Base-by-base conservation (phyloP, 2,329 filamentous ascomycete genomes). In the Rhinocladiella similis region DNA sequence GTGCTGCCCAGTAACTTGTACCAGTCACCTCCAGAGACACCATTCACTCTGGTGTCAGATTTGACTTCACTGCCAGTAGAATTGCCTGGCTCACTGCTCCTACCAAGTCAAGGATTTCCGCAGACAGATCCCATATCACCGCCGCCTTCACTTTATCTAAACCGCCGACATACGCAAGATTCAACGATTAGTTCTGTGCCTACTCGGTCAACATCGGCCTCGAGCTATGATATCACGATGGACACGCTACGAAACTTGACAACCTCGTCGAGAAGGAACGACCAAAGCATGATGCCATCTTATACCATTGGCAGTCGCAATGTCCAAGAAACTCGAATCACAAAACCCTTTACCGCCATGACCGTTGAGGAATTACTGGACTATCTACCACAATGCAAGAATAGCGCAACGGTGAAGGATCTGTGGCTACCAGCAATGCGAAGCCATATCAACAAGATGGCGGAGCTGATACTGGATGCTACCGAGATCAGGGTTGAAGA, bases 341-440 rank as follows among this genome's bases (percentile, higher is more conserved):
- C 56, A 13, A 56, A 50, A 39, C 61, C 59, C 4, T 55, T 63
- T 10, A 47, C 53, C 22, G 54, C 55, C 25, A 63, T 63, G 61
- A 46, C 47, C 16, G 49, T 60, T 18, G 61, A 63, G 41, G 61
- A 62, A 16, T 35, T 63, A 19, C 53, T 63, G 9, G 52, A 54
- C 18, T 55, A 29, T 27, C 43, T 63, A 10, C 52, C 56, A 14
- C 25, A 50, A 18, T 58, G 53, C 29, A 53, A 52, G 29, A 53
- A 52, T 38, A 27, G 16, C 16, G 27, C 38, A 16, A 52, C 47
- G 12, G 45, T 62, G 14, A 27, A 50, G 9, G 47, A 53, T n/a
- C n/a, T 56, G 3, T 63, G 61, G 61, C 35, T 63, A 13, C 61
- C 61, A 13, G 59, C 58, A 5, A 53, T 63, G 47, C 56, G 53